Base-by-base conservation (phyloP, 2,329 filamentous ascomycete species). In the Nigrospora sphaerica region DNA sequence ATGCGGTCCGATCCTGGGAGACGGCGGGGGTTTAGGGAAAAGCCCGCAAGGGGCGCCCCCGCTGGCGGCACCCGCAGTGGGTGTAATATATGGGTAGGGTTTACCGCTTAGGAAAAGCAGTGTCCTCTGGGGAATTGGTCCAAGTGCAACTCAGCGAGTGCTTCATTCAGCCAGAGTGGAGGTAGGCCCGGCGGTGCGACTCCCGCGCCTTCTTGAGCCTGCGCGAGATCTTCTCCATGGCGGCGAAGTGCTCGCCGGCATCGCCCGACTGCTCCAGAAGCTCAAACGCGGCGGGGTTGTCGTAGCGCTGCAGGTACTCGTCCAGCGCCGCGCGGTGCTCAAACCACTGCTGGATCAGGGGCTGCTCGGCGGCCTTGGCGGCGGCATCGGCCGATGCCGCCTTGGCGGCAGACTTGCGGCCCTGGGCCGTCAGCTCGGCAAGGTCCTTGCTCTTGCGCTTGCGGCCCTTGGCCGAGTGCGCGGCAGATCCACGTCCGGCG, bases 291-390 rank as follows among this genome's bases (percentile, higher is more conserved):
- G 73, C 70, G 14, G 76, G 75, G 57, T 73, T 70, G 54, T 57
- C 62, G 49, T 77, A 70, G 40, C 64, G 66, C 44, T 69, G 66
- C 39, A 83, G 69, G 36, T 86, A 77, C 50, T 72, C 72, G 55
- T 85, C 76, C 42, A 88, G 74, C 34, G 74, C 75, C 58, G 74
- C 76, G 64, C 79, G 83, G 65, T 84, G 80, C 52, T 82, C 76
- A 57, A 77, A 67, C 78, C 77, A 81, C 55, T 77, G 69, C 49
- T 78, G 71, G 44, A 74, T 63, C 42, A 76, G 66, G 32, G 73
- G 71, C 55, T 67, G 62, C 46, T 61, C 58, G 12, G 61, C 59
- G 37, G 64, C 63, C 51, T 62, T 63, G 50, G 56, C 53, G 14
- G 64, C 61, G 10, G 61, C 63, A 28, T 57, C 57, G 13, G 57